These are phyloP conservation scores for Solanum medicagineum DNA, from an alignment of 257 asterid genomes.

Conservation along the genomic window DNA sequence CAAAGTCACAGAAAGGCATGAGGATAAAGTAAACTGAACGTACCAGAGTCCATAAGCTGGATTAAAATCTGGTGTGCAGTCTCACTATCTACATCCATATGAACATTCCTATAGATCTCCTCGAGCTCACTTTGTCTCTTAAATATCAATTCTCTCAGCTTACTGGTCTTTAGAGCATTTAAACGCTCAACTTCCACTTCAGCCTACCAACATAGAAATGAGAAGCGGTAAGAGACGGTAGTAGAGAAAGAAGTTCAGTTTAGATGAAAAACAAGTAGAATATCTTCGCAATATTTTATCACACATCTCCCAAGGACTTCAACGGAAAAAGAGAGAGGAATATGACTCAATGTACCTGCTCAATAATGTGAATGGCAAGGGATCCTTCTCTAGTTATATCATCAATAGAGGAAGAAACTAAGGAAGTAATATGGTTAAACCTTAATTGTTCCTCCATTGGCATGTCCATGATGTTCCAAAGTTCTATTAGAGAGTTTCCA, in stretches of 20 bases:
- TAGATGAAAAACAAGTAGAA: background rate
- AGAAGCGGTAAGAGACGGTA: background rate
- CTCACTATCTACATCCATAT: conserved; percentile 49
- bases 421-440: conserved; percentile 37
- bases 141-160: conserved; percentile 61
- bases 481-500: conserved; percentile 39
- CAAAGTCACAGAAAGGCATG: background rate
- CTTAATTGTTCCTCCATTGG: conserved; percentile 35
- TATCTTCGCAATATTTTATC: background rate
- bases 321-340: background rate
- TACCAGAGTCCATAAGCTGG: conserved; percentile 50
- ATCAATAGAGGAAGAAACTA: conserved; percentile 28
- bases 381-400: conserved; percentile 37
- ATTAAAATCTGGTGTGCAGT: conserved; percentile 35
- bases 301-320: background rate
- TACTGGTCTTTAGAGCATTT: conserved; percentile 48
- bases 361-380: conserved; percentile 48
- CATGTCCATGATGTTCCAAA: conserved; percentile 61
- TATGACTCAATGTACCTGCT: conserved; percentile 32
- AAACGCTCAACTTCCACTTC: conserved; percentile 52
- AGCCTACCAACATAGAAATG: conserved; percentile 23
- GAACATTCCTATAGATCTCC: conserved; percentile 46
- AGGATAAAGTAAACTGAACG: background rate
- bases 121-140: conserved; percentile 65
- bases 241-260: background rate